Percentiles rank a stretch among this genome's conserved stretches.
These are phyloP conservation scores for Rhizopogon rudus DNA, from an alignment of 768 basidiomycete species.

Conservation along the genomic window DNA sequence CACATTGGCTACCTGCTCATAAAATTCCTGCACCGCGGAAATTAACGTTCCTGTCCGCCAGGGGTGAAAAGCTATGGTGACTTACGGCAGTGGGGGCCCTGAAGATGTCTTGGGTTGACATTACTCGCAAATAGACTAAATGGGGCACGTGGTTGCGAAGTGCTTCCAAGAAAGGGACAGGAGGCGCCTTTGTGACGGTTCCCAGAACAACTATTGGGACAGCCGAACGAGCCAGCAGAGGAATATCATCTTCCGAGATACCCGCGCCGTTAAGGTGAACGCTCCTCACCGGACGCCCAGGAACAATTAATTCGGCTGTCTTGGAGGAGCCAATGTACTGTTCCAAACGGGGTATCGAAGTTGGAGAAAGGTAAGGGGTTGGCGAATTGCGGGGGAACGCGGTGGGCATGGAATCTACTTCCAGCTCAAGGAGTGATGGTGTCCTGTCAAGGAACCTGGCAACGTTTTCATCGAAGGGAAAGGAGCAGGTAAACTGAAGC, in stretches of 20 bases:
- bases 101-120: conserved; percentile 47
- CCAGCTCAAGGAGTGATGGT: conserved; percentile 51
- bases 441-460: conserved; percentile 53
- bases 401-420: conserved; percentile 40
- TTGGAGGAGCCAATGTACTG: conserved; percentile 60
- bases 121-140: conserved; percentile 63
- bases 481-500: conserved; percentile 52
- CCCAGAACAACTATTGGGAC: conserved; percentile 51
- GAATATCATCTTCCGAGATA: conserved; percentile 52
- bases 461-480: conserved; percentile 56
- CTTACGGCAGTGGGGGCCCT: conserved; percentile 50
- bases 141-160: conserved; percentile 54
- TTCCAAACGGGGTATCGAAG: conserved; percentile 39
- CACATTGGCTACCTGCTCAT: conserved; percentile 51
- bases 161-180: conserved; percentile 50
- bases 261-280: conserved; percentile 60
- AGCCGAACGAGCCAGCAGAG: conserved; percentile 43
- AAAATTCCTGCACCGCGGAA: conserved; percentile 44
- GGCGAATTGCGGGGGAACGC: conserved; percentile 15
- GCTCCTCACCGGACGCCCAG: conserved; percentile 60
- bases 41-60: conserved; percentile 17
- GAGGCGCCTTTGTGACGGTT: conserved; percentile 53
- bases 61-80: conserved; percentile 6
- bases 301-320: conserved; percentile 51
- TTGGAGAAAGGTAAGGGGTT: conserved; percentile 19